phyloP scores from a whole-genome alignment of 164 flowering plant genomes.

The Vitis amurensis region DNA sequence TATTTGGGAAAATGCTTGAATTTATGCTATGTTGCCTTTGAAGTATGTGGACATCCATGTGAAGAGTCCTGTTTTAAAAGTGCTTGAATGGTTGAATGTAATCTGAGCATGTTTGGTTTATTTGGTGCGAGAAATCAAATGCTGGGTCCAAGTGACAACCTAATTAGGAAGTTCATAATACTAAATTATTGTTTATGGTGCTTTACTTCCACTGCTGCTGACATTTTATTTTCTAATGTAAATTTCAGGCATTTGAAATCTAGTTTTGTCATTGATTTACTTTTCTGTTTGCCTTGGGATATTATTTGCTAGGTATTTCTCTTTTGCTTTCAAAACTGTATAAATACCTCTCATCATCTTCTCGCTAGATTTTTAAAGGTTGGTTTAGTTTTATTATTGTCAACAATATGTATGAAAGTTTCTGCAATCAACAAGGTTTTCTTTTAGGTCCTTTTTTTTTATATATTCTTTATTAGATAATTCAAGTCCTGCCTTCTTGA shows the following conservation, averaged over 20 bases:
- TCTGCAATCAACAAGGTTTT: background rate
- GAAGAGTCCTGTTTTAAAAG: too few relatives aligned
- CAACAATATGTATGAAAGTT: background rate
- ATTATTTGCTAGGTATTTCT: constrained; percentile 67
- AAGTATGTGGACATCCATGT: too few relatives aligned
- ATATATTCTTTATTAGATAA: background rate
- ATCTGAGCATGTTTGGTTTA: background rate
- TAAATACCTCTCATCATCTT: background rate
- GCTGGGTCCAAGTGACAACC: too few relatives aligned
- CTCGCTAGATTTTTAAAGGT: background rate
- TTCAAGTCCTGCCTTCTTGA: too few relatives aligned
- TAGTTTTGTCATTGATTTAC: constrained; percentile 64
- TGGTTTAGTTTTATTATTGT: background rate
- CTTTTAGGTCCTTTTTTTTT: background rate
- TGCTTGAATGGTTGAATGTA: background rate
- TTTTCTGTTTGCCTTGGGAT: constrained; percentile 91
- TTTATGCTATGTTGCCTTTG: too few relatives aligned
- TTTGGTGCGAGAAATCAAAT: background rate
- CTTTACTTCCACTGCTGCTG: too few relatives aligned
- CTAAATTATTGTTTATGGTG: too few relatives aligned
- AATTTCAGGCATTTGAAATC: constrained; percentile 73
- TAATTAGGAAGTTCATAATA: too few relatives aligned
- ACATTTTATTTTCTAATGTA: too few relatives aligned
- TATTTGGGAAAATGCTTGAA: too few relatives aligned
- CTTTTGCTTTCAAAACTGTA: background rate